These are phyloP conservation scores for Tephrocybe sp. DNA, from an alignment of 768 basidiomycete genomes.

Conservation along the genomic window DNA sequence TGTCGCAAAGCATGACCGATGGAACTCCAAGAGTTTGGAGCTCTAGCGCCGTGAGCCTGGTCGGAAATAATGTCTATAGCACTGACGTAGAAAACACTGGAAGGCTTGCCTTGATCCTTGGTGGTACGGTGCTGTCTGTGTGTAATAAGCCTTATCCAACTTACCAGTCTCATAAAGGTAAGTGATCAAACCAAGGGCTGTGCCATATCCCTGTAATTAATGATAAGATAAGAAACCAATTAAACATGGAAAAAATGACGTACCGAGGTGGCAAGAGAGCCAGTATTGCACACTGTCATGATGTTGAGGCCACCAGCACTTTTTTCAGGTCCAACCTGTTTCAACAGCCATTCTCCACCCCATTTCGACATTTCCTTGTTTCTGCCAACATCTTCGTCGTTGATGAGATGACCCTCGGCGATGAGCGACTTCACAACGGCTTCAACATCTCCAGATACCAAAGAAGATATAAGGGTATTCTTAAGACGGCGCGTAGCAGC, in stretches of 20 bases:
- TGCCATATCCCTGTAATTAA: conserved; percentile 82
- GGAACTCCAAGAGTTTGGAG: conserved; percentile 82
- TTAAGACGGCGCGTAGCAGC: conserved; percentile 77
- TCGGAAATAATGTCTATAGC: background rate
- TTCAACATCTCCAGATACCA: conserved; percentile 42
- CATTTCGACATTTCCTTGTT: conserved; percentile 82
- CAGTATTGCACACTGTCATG: conserved; percentile 97
- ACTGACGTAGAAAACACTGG: background rate
- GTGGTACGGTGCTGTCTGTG: conserved; percentile 93
- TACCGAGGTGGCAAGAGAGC: conserved; percentile 91
- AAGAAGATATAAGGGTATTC: conserved; percentile 40
- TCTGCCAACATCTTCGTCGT: conserved; percentile 82
- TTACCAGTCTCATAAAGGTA: conserved; percentile 77
- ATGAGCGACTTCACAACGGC: conserved; percentile 59
- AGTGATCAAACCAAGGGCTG: conserved; percentile 91
- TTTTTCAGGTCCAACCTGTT: conserved; percentile 37
- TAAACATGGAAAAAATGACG: conserved; percentile 19
- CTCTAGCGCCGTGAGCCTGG: conserved; percentile 85
- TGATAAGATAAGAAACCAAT: background rate
- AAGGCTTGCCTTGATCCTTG: conserved; percentile 73
- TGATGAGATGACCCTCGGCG: conserved; percentile 69
- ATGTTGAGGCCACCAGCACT: conserved; percentile 63
- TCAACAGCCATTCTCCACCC: conserved; percentile 84
- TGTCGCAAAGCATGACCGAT: conserved; percentile 94
- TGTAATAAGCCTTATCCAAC: conserved; percentile 83